Evolutionary conservation across 768 basidiomycete species (phyloP).

Genomic region (Suillus lakei): DNA sequence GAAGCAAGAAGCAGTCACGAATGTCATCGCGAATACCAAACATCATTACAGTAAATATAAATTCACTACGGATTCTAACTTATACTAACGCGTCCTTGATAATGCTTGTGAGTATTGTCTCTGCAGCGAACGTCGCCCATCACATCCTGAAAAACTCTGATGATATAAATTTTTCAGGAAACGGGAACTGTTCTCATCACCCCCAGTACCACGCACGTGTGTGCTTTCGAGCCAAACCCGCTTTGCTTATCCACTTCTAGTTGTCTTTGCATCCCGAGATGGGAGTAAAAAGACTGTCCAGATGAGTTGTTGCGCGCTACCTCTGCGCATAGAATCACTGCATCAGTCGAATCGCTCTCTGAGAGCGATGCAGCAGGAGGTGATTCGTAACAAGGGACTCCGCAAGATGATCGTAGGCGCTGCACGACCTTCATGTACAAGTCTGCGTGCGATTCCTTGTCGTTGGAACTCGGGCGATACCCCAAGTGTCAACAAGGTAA

Average conservation of each 20-base stretch:
- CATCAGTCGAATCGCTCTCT: slow-evolving; percentile 13
- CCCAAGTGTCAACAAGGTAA: slow-evolving; percentile 36
- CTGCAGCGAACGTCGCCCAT: background rate
- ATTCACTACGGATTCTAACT: background rate
- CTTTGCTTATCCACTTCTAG: slow-evolving; percentile 12
- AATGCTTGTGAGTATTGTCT: background rate
- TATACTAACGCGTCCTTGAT: background rate
- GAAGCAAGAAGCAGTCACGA: background rate
- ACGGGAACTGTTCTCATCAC: slow-evolving; percentile 17
- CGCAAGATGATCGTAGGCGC: slow-evolving; percentile 22
- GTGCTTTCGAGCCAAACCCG: slow-evolving; percentile 22
- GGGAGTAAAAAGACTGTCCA: slow-evolving; percentile 32
- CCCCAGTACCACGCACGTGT: slow-evolving; percentile 29
- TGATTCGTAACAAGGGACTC: background rate
- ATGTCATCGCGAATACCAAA: background rate
- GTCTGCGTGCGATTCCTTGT: slow-evolving; percentile 32
- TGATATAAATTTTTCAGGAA: background rate
- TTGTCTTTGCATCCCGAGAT: slow-evolving; percentile 34
- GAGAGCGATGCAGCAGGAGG: background rate
- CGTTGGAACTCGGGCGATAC: slow-evolving; percentile 33
- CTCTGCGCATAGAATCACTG: slow-evolving; percentile 32
- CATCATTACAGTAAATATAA: background rate
- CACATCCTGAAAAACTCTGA: background rate
- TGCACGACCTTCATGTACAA: slow-evolving; percentile 34
- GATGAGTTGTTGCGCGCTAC: slow-evolving; percentile 30